Evolutionary conservation across 768 basidiomycete species (phyloP), one percentile per base, ranked within the genome.

Genomic region (Boletus speciosus): DNA sequence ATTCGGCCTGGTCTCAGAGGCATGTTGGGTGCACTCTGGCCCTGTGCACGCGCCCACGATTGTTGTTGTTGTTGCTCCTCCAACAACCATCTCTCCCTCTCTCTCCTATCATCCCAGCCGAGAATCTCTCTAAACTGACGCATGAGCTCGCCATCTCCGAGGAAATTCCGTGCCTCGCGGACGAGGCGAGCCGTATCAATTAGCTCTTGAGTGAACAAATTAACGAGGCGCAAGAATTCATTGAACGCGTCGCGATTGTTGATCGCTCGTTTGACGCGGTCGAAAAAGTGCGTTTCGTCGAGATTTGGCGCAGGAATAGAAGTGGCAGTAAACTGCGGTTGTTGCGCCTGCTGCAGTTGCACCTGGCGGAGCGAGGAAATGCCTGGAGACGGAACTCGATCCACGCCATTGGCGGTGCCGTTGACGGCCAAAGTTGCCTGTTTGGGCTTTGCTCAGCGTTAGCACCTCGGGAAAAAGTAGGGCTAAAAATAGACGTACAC

Each of bases 181-280:
- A 98, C 80, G 9, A 98, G 80, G 15, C 87, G 83, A 25, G 85
- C 81, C 2, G 85, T 83, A 63, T 98, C 94, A 61, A 99, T 96
- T 65, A 91, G 84, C 56, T 94, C 92, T 66, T 96, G 93, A 2
- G 92, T 90, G 66, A 94, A 99, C 2, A 99, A 79, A 70, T 98
- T 98, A 61, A 98, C 81, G 42, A 98, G 76, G 66, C 94, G 97
- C 56, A 99, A 74, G 72, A 99, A 98, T 71, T 98, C 97, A 68
- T 94, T 92, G 72, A 89, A 92, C 1, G 84, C 82, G 45, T 91
- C 88, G 12, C 86, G 78, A 57, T 80, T 85, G 52, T 87, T 85
- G 41, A 93, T 73, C 1, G 80, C 76, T 15, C 81, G 82, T 62
- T 85, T 87, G 46, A 98, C 93, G 27, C 88, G 88, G 54, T 97